A percentile compares a stretch with the other conserved stretches of the same genome.
Evolutionary conservation across 2,329 filamentous ascomycete species (phyloP).

Genomic region (Epicoccum sorghinum): DNA sequence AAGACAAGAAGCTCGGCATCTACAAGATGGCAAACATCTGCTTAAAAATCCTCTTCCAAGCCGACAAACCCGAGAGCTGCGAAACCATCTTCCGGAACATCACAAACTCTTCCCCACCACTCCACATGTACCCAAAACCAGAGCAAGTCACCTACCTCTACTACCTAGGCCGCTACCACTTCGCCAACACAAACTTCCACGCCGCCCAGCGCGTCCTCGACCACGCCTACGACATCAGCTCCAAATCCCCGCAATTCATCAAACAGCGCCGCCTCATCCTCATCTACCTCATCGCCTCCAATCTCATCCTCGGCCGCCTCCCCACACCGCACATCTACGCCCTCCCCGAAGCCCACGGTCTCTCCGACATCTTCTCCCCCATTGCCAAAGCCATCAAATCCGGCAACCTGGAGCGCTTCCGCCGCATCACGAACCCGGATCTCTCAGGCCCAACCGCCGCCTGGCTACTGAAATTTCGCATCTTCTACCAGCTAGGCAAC

Average conservation of each 20-base stretch:
- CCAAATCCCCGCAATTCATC: constrained; percentile 47
- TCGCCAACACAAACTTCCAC: constrained; percentile 82
- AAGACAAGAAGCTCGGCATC: constrained; percentile 79
- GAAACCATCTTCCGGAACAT: constrained; percentile 92
- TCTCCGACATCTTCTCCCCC: constrained; percentile 72
- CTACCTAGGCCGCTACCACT: constrained; percentile 89
- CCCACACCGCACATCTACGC: constrained; percentile 71
- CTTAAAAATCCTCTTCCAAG: constrained; percentile 86
- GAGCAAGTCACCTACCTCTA: constrained; percentile 93
- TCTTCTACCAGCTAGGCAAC: constrained; percentile 77
- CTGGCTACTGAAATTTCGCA: constrained; percentile 78
- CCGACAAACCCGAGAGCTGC: constrained; percentile 80
- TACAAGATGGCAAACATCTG: constrained; percentile 93
- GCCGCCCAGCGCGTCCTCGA: constrained; percentile 77
- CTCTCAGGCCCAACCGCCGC: constrained; percentile 37
- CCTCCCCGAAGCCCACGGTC: constrained; percentile 70
- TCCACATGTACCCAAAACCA: constrained; percentile 80
- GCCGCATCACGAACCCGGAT: constrained; percentile 65
- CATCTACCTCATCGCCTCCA: constrained; percentile 80
- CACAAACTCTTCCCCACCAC: constrained; percentile 77
- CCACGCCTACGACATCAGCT: constrained; percentile 79
- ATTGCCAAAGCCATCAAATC: constrained; percentile 73
- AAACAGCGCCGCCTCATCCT: constrained; percentile 81
- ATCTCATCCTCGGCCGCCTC: constrained; percentile 84
- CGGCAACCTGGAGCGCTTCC: constrained; percentile 78